A percentile compares a stretch with the other conserved stretches of the same genome.
Evolutionary conservation across 352 stramenopile genomes (phyloP).

Genomic region (Peronospora belbahrii): DNA sequence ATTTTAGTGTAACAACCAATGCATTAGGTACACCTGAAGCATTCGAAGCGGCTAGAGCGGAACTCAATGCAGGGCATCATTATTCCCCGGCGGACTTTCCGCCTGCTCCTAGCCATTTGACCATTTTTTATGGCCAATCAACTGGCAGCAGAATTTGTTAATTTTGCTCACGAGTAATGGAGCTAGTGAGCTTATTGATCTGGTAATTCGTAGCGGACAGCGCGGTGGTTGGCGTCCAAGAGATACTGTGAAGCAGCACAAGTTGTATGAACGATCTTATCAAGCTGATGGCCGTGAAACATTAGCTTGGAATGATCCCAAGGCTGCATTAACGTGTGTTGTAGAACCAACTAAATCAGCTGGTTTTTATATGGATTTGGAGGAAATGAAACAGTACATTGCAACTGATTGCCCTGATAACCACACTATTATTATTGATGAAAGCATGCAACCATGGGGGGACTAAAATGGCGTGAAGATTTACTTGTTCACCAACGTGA

Average conservation of each 20-base stretch:
- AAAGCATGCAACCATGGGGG: conserved; percentile 89
- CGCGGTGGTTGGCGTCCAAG: conserved; percentile 63
- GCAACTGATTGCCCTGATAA: conserved; percentile 73
- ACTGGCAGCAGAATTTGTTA: conserved; percentile 48
- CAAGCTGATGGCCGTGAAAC: conserved; percentile 74
- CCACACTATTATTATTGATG: conserved; percentile 87
- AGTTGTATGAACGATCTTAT: conserved; percentile 83
- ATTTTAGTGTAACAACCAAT: conserved; percentile 89
- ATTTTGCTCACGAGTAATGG: conserved; percentile 79
- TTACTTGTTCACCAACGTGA: conserved; percentile 83
- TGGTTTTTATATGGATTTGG: conserved; percentile 79
- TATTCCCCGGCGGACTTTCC: conserved; percentile 88
- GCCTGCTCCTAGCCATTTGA: conserved; percentile 82
- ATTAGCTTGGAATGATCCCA: conserved; percentile 63
- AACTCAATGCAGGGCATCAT: conserved; percentile 80
- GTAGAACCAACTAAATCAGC: conserved; percentile 89
- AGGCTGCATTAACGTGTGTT: conserved; percentile 73
- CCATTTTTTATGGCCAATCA: conserved; percentile 74
- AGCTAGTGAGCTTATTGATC: conserved; percentile 79
- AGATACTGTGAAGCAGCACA: conserved; percentile 75
- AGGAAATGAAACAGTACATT: conserved; percentile 84
- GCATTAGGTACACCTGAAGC: conserved; percentile 74
- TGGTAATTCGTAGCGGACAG: conserved; percentile 81
- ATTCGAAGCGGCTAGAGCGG: conserved; percentile 56
- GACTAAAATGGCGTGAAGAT: conserved; percentile 75